phyloP scores from a whole-genome alignment of 2,329 filamentous ascomycete species.

The Mycogone perniciosa region DNA sequence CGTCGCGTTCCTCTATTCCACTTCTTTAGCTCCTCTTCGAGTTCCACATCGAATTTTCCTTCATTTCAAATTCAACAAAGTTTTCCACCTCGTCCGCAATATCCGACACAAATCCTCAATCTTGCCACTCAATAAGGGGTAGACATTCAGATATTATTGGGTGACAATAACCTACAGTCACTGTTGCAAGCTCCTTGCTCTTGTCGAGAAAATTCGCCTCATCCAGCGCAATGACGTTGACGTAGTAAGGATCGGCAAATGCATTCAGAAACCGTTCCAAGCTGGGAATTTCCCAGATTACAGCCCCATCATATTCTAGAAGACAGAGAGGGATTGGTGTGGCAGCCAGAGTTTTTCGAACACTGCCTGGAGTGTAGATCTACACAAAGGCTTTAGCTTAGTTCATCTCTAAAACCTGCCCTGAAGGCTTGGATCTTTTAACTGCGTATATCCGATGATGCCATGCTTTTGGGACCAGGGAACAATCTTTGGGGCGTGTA shows the following conservation, averaged over 20 bases:
- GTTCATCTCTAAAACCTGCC: background rate
- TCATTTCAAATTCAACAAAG: no score
- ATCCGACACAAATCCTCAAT: no score
- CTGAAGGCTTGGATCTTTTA: background rate
- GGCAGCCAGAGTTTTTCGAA: background rate
- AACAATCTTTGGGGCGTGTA: constrained; percentile 8
- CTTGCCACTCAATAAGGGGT: no score
- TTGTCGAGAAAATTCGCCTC: constrained; percentile 10
- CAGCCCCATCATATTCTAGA: constrained; percentile 7
- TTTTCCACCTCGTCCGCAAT: no score
- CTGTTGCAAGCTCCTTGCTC: constrained; percentile 5
- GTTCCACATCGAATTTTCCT: no score
- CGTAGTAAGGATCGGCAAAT: constrained; percentile 7
- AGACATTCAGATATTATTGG: no score
- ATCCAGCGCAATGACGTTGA: constrained; percentile 5
- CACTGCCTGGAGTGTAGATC: background rate
- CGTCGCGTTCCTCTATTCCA: no score
- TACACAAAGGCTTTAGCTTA: background rate
- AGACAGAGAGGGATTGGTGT: constrained; percentile 1
- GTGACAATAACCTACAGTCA: constrained; percentile 6
- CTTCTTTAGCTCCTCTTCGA: no score
- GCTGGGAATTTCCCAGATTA: constrained; percentile 10
- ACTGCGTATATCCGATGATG: constrained; percentile 8
- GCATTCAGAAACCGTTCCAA: constrained; percentile 5
- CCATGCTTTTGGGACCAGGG: constrained; percentile 8